Percentiles rank a stretch among this genome's conserved stretches.
These are phyloP conservation scores for Helotiales sp. DNA, from an alignment of 2,329 filamentous ascomycete genomes.

Conservation along the genomic window DNA sequence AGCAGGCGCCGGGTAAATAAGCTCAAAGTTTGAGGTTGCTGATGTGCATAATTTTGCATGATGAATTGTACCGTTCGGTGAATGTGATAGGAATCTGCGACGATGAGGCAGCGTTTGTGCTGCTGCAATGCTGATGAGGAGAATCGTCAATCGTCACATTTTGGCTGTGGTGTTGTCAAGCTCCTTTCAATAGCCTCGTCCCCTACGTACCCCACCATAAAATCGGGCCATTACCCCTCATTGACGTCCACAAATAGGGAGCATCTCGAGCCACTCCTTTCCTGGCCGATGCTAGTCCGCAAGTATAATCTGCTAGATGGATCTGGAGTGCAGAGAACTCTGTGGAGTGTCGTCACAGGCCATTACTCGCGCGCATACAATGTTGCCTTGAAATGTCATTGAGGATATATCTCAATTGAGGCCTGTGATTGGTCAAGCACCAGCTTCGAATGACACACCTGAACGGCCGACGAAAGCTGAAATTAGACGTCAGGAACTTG, in stretches of 20 bases:
- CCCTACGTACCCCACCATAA: neutral
- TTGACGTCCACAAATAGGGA: neutral
- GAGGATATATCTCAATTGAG: neutral
- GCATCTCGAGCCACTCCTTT: neutral
- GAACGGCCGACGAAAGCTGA: neutral
- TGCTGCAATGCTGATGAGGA: neutral
- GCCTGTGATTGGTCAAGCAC: neutral
- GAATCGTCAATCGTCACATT: conserved; percentile 16
- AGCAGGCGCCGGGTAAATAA: neutral
- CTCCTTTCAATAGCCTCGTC: neutral
- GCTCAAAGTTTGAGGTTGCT: neutral
- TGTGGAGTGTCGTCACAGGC: conserved; percentile 11
- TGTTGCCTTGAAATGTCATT: neutral
- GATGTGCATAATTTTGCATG: conserved; percentile 2
- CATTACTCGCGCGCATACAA: conserved; percentile 8
- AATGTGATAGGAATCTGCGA: conserved; percentile 10
- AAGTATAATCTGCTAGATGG: neutral
- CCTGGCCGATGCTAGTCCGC: neutral
- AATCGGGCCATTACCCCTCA: conserved; percentile 12
- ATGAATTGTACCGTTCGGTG: conserved; percentile 5
- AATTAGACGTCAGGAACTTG: neutral
- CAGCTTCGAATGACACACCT: neutral
- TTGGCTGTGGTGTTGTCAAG: conserved; percentile 15
- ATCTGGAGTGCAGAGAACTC: neutral
- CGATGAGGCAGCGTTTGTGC: neutral